Evolutionary conservation across 176 grass and related monocot genomes (phyloP), one percentile per base, ranked within the genome.

Genomic region (Oryza meyeriana): DNA sequence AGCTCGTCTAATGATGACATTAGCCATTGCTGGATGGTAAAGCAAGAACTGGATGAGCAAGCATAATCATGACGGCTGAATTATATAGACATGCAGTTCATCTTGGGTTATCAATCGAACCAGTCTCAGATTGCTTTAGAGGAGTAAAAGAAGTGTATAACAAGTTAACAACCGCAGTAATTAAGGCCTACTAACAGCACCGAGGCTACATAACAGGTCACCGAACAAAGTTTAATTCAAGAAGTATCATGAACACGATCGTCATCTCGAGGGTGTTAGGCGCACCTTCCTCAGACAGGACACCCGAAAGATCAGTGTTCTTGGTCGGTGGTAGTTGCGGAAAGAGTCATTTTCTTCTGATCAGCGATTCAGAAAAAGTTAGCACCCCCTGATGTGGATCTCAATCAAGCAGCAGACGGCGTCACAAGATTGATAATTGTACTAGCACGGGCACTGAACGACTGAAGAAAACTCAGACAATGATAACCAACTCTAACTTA

Each of bases 271-370:
- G 33, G 66, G 42, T 36, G 85, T 77, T 85, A 85, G 82, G 82
- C 85, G 81, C 89, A 91, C 77, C 89, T 85, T 85, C 78, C 72
- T n/a, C 81, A 1, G 65, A 71, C 22, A 74, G 58, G 81, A 88
- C 89, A 32, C 68, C 58, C 18, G 71, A 85, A 82, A 86, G 30
- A 4, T 47, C 42, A 73, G 36, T 32, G 61, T 22, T 45, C 64
- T 58, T 62, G 45, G 44, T 44, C 85, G 64, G 71, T 50, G 84
- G 89, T 90, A 69, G 84, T 84, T 80, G 70, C 68, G 69, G 55
- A 66, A 65, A 44, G 48, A 7, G 47, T 63, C 55, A 13, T 59
- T 79, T 24, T 18, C 4, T 67, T 78, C 41, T 41, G 25, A 45
- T 73, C 30, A 35, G 8, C 7, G 2, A 63, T 82, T 82, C 20